These are phyloP conservation scores for Aspergillus viridinutans DNA, from an alignment of 2,329 filamentous ascomycete species.

Conservation along the genomic window DNA sequence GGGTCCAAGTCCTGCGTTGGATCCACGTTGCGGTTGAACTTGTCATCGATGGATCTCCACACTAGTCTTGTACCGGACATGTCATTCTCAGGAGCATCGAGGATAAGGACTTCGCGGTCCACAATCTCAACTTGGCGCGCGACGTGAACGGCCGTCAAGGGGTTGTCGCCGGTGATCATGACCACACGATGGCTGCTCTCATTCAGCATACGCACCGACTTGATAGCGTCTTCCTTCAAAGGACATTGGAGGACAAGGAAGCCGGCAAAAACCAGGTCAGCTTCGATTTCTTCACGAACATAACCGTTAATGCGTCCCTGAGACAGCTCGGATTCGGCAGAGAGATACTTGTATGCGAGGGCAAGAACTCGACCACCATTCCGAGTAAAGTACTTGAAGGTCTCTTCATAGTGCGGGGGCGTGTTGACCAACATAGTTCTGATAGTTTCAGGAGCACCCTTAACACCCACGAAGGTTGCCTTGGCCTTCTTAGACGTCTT, in stretches of 20 bases:
- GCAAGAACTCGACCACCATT: conserved; percentile 93
- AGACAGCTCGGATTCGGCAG: conserved; percentile 74
- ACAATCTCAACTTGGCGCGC: conserved; percentile 96
- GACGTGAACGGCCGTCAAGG: conserved; percentile 91
- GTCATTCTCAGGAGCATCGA: conserved; percentile 91
- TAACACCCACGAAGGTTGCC: conserved; percentile 90
- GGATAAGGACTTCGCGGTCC: conserved; percentile 87
- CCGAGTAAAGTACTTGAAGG: conserved; percentile 95
- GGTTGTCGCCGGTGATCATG: conserved; percentile 99
- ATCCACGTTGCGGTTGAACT: conserved; percentile 78
- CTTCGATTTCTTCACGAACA: conserved; percentile 88
- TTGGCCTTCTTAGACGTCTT: conserved; percentile 71
- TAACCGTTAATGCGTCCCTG: conserved; percentile 85
- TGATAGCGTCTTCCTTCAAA: conserved; percentile 91
- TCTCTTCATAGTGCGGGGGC: conserved; percentile 90
- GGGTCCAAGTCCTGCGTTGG: conserved; percentile 74
- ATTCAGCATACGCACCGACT: conserved; percentile 93
- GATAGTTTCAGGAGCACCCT: conserved; percentile 96
- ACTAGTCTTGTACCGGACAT: conserved; percentile 74
- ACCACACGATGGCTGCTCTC: conserved; percentile 97
- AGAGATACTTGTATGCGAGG: conserved; percentile 88
- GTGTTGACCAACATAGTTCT: conserved; percentile 82
- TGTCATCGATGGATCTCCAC: conserved; percentile 94
- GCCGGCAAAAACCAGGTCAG: conserved; percentile 79
- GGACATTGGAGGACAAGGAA: conserved; percentile 95